Conservation (phyloP, 345 rosid genomes). For the Gossypium ekmanianum region DNA sequence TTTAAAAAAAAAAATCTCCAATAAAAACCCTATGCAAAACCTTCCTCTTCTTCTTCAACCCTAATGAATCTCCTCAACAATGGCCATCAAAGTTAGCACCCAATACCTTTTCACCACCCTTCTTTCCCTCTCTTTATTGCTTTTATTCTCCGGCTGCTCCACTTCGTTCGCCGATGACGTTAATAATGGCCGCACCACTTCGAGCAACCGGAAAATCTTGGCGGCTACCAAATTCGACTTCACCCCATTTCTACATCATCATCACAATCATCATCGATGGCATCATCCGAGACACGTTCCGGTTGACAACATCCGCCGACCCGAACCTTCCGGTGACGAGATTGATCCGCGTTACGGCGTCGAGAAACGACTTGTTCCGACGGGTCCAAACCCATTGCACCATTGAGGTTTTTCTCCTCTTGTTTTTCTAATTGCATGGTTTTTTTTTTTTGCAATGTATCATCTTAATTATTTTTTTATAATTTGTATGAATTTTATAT, state of each 20-base stretch:
- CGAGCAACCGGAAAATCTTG: constrained; percentile 38
- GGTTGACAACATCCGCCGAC: not conserved
- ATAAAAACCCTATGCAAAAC: not conserved
- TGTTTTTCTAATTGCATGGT: constrained; percentile 7
- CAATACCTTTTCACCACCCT: not conserved
- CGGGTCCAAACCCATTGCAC: constrained; percentile 85
- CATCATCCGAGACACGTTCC: not conserved
- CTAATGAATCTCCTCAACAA: constrained; percentile 8
- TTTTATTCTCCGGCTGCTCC: constrained; percentile 29
- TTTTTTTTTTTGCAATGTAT: constrained; percentile 21
- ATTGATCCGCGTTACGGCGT: constrained; percentile 53
- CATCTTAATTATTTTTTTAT: constrained; percentile 14
- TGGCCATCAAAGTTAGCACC: not conserved
- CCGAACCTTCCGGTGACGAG: constrained; percentile 29
- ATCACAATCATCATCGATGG: not conserved
- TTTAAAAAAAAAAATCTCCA: not conserved
- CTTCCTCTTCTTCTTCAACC: not conserved
- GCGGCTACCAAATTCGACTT: constrained; percentile 45
- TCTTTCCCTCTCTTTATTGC: constrained; percentile 28
- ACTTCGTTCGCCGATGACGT: not conserved
- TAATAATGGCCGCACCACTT: not conserved
- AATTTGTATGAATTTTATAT: constrained; percentile 20
- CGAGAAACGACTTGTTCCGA: constrained; percentile 64
- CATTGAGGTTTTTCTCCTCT: constrained; percentile 36
- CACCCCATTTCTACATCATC: constrained; percentile 40